Base-by-base conservation (phyloP, 2,329 filamentous ascomycete genomes). In the Zasmidium cellare region DNA sequence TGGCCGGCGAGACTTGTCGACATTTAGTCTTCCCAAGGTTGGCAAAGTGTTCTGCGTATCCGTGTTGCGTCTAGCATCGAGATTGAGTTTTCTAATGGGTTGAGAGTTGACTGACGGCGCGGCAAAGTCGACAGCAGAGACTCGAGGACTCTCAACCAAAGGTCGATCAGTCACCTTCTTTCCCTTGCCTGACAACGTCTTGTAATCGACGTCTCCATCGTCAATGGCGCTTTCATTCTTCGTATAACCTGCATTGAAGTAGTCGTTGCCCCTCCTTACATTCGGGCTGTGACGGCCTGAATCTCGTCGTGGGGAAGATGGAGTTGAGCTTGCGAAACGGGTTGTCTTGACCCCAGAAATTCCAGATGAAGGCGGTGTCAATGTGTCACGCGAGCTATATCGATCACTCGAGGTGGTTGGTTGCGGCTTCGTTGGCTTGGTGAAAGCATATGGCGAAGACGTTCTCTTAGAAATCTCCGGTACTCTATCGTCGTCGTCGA, bases 381-480 rank as follows among this genome's bases (percentile, higher is more conserved):
- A 71, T 3, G 76, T 66, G 60, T 82, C 80, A 23, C 81, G 80
- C 7, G 82, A 80, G 18, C 81, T 71, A 51, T 77, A 75, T 24
- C 72, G 77, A 25, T 78, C 78, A 23, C 68, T 71, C 23, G 74
- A 73, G 44, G 74, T 68, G 3, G 71, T 60, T 23, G 67, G 55
- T 56, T 66, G 41, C 56, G 68, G 55, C 69, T 67, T 72, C 35
- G 73, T 68, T 3, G 73, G 66, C 51, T 72, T 76, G 7, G 74
- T 75, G 60, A 72, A 79, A 1, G 77, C 72, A 64, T 81, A 81
- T 1, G 78, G 79, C 9, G 77, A 78, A 9, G 77, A 74, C 16
- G 74, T 72, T 44, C 79, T 72, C 51, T 71, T 71, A 2, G 71
- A 67, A 53, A 77, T 67, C 31, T 80, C 67, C 6, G 77, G 75